Evolutionary conservation across 2,329 filamentous ascomycete genomes (phyloP).

Genomic region (Fusarium globosum): DNA sequence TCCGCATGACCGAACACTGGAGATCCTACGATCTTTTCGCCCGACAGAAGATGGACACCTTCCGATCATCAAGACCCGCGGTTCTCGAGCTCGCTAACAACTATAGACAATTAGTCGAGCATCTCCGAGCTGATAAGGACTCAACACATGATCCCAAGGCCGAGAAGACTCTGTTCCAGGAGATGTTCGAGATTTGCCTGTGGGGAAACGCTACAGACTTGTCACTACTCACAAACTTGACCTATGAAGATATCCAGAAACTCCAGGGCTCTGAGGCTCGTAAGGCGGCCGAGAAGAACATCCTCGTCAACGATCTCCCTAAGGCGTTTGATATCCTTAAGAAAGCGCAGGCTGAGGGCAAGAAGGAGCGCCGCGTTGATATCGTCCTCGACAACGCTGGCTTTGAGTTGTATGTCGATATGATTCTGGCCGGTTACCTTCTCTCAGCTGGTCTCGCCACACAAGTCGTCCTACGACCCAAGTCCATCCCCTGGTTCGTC

Average conservation of each 20-base stretch:
- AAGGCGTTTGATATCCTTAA: conserved; percentile 76
- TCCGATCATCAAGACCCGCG: conserved; percentile 89
- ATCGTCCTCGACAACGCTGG: conserved; percentile 97
- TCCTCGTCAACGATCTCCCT: conserved; percentile 86
- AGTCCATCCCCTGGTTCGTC: conserved; percentile 97
- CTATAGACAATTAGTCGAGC: conserved; percentile 78
- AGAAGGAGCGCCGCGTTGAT: conserved; percentile 81
- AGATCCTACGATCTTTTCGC: conserved; percentile 90
- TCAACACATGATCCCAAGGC: conserved; percentile 70
- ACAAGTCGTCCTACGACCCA: conserved; percentile 88
- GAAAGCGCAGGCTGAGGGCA: conserved; percentile 70
- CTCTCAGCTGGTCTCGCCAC: conserved; percentile 87
- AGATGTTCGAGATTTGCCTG: conserved; percentile 96
- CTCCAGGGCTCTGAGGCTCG: conserved; percentile 89
- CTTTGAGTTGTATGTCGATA: conserved; percentile 96
- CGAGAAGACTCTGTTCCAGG: conserved; percentile 82
- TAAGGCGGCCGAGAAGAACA: conserved; percentile 90
- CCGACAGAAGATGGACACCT: conserved; percentile 90
- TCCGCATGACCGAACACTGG: conserved; percentile 83
- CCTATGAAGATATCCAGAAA: conserved; percentile 97
- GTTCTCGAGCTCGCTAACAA: conserved; percentile 84
- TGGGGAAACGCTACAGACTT: conserved; percentile 98
- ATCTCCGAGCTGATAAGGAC: conserved; percentile 68
- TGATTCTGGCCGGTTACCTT: conserved; percentile 91
- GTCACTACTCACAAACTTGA: conserved; percentile 87